Conservation (phyloP, 768 basidiomycete species). For the Imleria badia region DNA sequence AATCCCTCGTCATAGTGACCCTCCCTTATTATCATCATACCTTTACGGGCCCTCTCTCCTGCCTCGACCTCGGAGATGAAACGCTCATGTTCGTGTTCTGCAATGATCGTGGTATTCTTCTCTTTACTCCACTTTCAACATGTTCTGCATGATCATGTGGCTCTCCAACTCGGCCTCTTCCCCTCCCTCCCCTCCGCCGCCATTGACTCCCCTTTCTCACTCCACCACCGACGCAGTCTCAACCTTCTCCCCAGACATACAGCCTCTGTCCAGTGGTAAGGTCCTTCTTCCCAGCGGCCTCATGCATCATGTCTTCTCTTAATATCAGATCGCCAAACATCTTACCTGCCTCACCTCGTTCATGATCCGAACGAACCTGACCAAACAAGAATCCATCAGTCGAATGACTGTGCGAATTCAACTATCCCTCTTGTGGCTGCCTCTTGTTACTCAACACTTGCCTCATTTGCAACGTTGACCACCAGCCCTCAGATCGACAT, state of each 20-base stretch:
- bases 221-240: conserved; percentile 7
- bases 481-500: conserved; percentile 8
- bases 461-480: conserved; percentile 11
- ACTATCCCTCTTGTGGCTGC: conserved; percentile 1
- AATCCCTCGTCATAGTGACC: conserved; percentile 24
- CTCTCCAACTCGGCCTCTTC: conserved; percentile 19
- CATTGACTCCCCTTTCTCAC: conserved; percentile 9
- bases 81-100: conserved; percentile 30
- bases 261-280: background rate
- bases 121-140: conserved; percentile 30
- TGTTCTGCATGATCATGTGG: conserved; percentile 27
- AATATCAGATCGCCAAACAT: conserved; percentile 32
- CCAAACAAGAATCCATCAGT: conserved; percentile 15
- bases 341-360: conserved; percentile 26
- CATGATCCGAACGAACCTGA: conserved; percentile 28
- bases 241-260: background rate
- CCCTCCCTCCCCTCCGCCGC: conserved; percentile 14
- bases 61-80: conserved; percentile 36
- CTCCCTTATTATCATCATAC: conserved; percentile 21
- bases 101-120: conserved; percentile 28
- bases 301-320: conserved; percentile 30
- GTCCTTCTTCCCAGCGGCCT: conserved; percentile 17
- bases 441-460: conserved; percentile 11
- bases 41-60: conserved; percentile 19
- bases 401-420: conserved; percentile 27